Conservation (phyloP, 2,329 filamentous ascomycete species). For the Fusarium scirpi region DNA sequence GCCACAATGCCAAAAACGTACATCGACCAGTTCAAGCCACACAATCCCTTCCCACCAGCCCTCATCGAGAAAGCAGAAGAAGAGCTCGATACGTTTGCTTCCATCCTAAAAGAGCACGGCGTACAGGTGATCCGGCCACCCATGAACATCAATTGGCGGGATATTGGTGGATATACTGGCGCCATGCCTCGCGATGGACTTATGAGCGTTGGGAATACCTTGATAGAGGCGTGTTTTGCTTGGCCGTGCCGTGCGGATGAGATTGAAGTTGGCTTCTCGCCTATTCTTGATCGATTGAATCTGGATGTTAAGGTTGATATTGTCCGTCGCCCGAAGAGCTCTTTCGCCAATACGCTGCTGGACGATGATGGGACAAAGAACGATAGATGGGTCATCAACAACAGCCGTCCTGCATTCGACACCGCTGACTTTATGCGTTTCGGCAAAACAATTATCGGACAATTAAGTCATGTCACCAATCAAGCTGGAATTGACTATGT, state of each 20-base stretch:
- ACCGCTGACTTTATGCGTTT: not conserved
- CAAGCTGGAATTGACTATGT: not conserved
- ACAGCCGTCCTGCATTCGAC: not conserved
- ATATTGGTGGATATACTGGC: not conserved
- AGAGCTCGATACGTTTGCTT: not conserved
- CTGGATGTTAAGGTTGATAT: not conserved
- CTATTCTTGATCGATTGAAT: not conserved
- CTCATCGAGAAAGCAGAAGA: not conserved
- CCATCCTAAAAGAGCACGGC: not conserved
- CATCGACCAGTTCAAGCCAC: not conserved
- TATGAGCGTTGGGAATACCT: not conserved
- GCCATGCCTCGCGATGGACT: not conserved
- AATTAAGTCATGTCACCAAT: not conserved
- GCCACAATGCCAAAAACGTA: not conserved
- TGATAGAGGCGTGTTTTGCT: not conserved
- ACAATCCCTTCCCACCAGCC: not conserved
- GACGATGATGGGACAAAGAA: not conserved
- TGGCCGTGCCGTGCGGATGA: not conserved
- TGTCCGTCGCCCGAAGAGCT: not conserved
- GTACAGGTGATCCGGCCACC: not conserved
- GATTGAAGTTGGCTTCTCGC: not conserved
- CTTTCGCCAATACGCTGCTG: not conserved
- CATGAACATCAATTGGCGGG: not conserved
- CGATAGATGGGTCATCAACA: not conserved
- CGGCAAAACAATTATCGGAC: accelerated